A percentile compares a stretch with the other conserved stretches of the same genome.
These are phyloP conservation scores for Psilocybe azurescens DNA, from an alignment of 768 basidiomycete genomes.

Conservation along the genomic window DNA sequence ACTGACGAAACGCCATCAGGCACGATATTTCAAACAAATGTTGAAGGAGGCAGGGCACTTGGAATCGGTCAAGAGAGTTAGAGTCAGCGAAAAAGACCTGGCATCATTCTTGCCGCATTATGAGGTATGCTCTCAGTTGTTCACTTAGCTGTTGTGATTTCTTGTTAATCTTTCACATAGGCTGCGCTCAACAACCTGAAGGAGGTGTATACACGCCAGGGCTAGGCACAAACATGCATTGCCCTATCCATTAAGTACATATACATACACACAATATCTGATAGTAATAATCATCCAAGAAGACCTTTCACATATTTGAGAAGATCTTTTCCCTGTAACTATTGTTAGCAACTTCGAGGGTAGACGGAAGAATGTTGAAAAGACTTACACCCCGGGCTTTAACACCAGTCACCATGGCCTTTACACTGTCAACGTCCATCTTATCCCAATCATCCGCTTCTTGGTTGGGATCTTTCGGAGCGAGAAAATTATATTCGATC, in stretches of 20 bases:
- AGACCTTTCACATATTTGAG: constrained; percentile 74
- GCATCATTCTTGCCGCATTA: constrained; percentile 62
- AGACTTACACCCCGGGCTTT: constrained; percentile 74
- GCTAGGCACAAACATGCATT: neutral
- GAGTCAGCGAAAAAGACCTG: constrained; percentile 66
- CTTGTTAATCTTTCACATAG: constrained; percentile 25
- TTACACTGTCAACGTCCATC: constrained; percentile 58
- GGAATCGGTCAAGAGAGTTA: constrained; percentile 68
- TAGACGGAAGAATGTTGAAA: neutral
- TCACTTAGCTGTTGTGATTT: neutral
- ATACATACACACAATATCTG: constrained; percentile 1
- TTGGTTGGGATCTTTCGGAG: constrained; percentile 19
- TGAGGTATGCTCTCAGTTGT: constrained; percentile 53
- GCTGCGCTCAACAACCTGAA: constrained; percentile 44
- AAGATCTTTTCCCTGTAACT: constrained; percentile 66
- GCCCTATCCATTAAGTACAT: neutral
- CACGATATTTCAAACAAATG: constrained; percentile 87
- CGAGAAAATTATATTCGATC: constrained; percentile 36
- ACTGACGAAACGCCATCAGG: constrained; percentile 46
- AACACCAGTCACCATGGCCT: constrained; percentile 78
- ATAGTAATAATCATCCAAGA: constrained; percentile 48
- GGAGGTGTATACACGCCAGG: constrained; percentile 39
- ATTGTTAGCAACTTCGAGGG: constrained; percentile 3
- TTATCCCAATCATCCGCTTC: constrained; percentile 24
- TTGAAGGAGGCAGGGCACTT: constrained; percentile 75